Base-by-base conservation (phyloP, 139 green algal genomes). In the Volvox reticuliferus region DNA sequence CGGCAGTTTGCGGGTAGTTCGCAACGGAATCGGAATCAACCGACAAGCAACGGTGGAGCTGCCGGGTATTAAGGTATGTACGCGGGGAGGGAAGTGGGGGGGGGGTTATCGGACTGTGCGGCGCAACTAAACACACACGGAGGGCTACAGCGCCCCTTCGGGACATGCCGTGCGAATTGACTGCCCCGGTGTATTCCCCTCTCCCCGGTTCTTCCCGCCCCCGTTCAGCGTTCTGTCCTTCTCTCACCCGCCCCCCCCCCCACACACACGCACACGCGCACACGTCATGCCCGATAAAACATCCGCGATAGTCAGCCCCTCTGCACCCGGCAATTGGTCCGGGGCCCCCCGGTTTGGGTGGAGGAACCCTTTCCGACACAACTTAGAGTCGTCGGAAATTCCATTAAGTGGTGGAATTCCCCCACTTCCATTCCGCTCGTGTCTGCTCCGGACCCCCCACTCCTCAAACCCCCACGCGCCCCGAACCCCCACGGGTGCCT, bases 21-120 rank as follows among this genome's bases (percentile, higher is more conserved):
- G 98, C 65, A 99, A 99, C 89, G 98, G 98, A 81, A 99, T 99
- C n/a, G 98, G 98, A 87, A 98, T 99, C 91, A 96, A 98, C 76
- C 96, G 99, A 91, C 97, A 99, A 90, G 97, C 94, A 50, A 89
- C 88, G 17, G 94, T 98, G 67, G 96, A 98, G 92, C 93, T 99
- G 63, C 87, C 92, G 26, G 95, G 93, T 17, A 93, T 93, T 80
- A 93, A 93, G 91, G 90, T 93, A 73, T 13, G 86, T 32, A 30
- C 6, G 71, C 5, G 71, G 71, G 71, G 44, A 5, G 5, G 44
- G 44, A 9, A 9, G 9, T 55, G 44, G 44, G 44, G 44, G 9
- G 9, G 44, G 44, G 9, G 9, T 5, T 55, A 55, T 5, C 44
- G 5, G 44, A 55, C 44, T 14, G 9, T 55, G 44, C 9, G 9